Evolutionary conservation across 2,329 filamentous ascomycete genomes (phyloP), one percentile per base, ranked within the genome.

Genomic region (Fusarium abutilonis): DNA sequence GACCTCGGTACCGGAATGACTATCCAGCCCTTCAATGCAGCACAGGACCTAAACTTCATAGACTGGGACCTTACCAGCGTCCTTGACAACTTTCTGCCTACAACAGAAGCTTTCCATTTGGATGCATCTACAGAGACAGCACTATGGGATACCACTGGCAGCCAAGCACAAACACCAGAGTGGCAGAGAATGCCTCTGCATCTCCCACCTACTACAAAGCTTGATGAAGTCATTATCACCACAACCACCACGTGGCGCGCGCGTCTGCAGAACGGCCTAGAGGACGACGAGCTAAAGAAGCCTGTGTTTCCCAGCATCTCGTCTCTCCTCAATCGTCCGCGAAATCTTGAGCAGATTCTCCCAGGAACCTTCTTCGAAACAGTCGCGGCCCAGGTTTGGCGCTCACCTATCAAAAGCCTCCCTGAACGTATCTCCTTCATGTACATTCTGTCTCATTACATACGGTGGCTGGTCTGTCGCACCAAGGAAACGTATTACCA

Each of bases 1-100:
- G 44, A 47, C n/a, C 44, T 47, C 1, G 44, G 44, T 23, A 38
- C 44, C 2, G 44, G 44, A 21, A 47, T 47, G 44, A 47, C 44
- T 13, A 19, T 47, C 11, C 44, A 47, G 31, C 35, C 44, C 17
- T 47, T 47, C 21, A 28, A 15, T 11, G 19, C 44, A 28, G 19
- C 23, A 13, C 44, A 47, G 34, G n/a, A 47, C 21, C 10, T 38
- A 5, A 47, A 47, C 23, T 38, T 47, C 26, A 21, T 47, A 9
- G 32, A 47, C 8, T 47, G 44, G 44, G 44, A 47, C 11, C 32
- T 47, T 8, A n/a, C n/a, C 10, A 9, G 29, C 9, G 29, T 13
- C 13, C 10, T 31, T 31, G 29, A 31, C 13, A 31, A 13, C 10
- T 11, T 11, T 11, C 10, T 31, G 10, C 29, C 29, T 3, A 9